Evolutionary conservation across 129 eudicot genomes (phyloP).

Genomic region (Daucus carota): DNA sequence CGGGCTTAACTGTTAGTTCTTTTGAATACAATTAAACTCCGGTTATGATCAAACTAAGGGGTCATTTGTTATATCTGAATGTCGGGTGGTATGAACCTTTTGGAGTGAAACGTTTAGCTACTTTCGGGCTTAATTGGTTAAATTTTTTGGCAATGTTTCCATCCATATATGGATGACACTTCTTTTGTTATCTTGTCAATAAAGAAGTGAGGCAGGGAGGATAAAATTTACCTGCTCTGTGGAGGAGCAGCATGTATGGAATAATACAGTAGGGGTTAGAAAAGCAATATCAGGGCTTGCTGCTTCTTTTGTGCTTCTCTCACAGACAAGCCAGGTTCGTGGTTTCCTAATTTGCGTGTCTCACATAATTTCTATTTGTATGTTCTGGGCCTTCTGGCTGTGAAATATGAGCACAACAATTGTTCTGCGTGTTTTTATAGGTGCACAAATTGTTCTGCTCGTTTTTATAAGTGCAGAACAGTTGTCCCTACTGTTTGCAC

Average conservation of each 20-base stretch:
- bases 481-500: neutral
- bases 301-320: conserved; percentile 54
- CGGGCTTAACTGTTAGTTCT: too few relatives aligned
- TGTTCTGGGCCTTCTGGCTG: neutral
- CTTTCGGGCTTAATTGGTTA: neutral
- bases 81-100: neutral
- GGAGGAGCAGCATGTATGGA: conserved; percentile 28
- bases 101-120: neutral
- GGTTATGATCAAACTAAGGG: neutral
- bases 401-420: neutral
- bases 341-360: neutral
- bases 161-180: neutral
- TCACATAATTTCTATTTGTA: neutral
- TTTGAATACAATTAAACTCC: too few relatives aligned
- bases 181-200: neutral
- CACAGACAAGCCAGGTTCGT: conserved; percentile 60
- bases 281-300: conserved; percentile 64
- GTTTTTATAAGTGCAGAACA: neutral
- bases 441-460: neutral
- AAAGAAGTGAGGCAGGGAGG: conserved; percentile 42
- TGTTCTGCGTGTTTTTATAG: neutral
- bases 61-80: neutral
- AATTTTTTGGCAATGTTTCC: too few relatives aligned
- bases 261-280: conserved; percentile 29
- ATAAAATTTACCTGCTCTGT: conserved; percentile 28